Evolutionary conservation across 768 basidiomycete genomes (phyloP), one percentile per base, ranked within the genome.

Genomic region (Lactarius psammicola): DNA sequence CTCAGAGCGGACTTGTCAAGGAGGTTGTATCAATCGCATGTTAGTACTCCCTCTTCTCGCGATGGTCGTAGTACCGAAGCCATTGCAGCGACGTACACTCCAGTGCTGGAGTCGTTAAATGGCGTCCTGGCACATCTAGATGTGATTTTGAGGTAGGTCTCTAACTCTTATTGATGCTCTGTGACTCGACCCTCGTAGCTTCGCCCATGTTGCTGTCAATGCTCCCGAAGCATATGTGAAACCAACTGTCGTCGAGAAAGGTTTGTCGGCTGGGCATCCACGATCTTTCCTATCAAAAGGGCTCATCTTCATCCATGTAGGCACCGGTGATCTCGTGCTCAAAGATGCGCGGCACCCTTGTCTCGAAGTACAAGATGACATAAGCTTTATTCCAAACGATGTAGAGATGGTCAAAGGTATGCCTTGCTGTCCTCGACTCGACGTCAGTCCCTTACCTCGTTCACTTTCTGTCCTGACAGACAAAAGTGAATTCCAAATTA

Each of bases 331-430:
- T 72, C 80, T 98, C 13, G 76, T 92, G 46, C 80, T 98, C 28
- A 84, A 82, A 66, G 93, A 95, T 40, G 94, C 96, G 13, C 82
- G 97, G 30, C 97, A 99, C 78, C 97, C 97, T 17, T 98, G 96
- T 71, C 80, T 99, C 23, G 97, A 99, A 75, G 90, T 96, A 5
- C 95, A 98, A 73, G 96, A 98, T 59, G 97, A 94, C 46, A 82
- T 99, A 49, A 89, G 84, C 71, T 98, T 98, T 75, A 98, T 99
- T 70, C 83, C 95, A 1, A 99, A 98, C 73, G 93, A 98, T 72
- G 87, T 97, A 40, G 88, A 95, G 74, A 94, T 98, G 92, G 85
- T 90, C 56, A 94, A 94, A 79, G 87, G 92, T 86, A 69, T 61
- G 69, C 23, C 13, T 15, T 30, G 26, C 15, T 40, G n/a, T 33